Conservation (phyloP, 1,284 basidiomycete genomes). For the Ustilago shanxiensis region DNA sequence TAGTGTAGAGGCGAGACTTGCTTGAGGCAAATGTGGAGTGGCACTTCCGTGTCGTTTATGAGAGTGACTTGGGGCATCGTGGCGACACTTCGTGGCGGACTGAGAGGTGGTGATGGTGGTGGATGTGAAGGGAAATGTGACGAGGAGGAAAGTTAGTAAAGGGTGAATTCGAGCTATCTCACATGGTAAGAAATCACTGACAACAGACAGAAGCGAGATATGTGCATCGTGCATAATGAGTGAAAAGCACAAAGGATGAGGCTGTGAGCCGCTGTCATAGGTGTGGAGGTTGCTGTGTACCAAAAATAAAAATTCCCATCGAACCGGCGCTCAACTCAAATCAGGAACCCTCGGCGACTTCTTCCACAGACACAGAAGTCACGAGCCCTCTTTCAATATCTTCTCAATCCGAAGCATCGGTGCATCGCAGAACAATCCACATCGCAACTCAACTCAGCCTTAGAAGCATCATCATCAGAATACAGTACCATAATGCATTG, state of each 20-base stretch:
- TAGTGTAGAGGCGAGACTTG: conserved; percentile 63
- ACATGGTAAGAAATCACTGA: background rate
- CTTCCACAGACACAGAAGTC: background rate
- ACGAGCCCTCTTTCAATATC: background rate
- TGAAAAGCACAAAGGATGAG: too few relatives aligned
- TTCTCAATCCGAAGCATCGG: background rate
- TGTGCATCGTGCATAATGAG: background rate
- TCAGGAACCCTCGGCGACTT: background rate
- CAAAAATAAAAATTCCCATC: background rate
- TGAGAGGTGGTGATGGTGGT: background rate
- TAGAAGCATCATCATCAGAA: background rate
- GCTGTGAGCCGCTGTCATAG: too few relatives aligned
- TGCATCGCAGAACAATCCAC: background rate
- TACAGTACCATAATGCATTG: background rate
- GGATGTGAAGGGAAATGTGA: background rate
- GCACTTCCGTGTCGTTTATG: conserved; percentile 62
- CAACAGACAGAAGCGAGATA: conserved; percentile 1
- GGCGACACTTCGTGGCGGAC: background rate
- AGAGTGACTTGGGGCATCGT: conserved; percentile 57
- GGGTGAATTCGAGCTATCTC: background rate
- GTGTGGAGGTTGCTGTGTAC: background rate
- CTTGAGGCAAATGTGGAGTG: conserved; percentile 59
- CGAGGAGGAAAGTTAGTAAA: background rate
- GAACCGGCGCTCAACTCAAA: background rate
- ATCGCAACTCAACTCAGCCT: background rate